Conservation (phyloP, 2,329 filamentous ascomycete species). For the Aspergillus novofumigatus region DNA sequence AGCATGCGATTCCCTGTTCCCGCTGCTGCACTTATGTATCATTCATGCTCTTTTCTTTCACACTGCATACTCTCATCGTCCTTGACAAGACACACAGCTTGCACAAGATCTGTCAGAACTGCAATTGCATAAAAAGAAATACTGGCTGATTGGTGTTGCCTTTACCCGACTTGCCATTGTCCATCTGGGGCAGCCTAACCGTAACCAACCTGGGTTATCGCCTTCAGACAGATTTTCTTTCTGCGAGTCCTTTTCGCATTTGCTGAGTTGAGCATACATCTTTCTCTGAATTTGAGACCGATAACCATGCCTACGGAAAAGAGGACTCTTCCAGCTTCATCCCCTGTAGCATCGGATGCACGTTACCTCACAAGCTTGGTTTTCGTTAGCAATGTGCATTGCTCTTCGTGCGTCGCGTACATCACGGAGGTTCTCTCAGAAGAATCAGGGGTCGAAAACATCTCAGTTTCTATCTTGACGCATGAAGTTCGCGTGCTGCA, state of each 20-base stretch:
- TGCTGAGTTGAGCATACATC: neutral
- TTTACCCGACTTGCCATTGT: neutral
- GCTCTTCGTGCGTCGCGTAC: slow-evolving; percentile 45
- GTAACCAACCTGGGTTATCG: neutral
- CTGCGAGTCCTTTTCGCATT: neutral
- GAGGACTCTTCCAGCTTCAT: neutral
- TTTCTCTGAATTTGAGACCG: no score
- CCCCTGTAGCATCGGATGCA: slow-evolving; percentile 10
- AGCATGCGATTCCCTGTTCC: neutral
- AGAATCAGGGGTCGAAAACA: slow-evolving; percentile 28
- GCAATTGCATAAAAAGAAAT: neutral
- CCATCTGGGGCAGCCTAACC: neutral
- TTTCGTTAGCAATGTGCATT: slow-evolving; percentile 47
- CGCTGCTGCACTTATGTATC: neutral
- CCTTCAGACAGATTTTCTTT: neutral
- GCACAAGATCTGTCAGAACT: neutral
- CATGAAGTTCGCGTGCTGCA: slow-evolving; percentile 43
- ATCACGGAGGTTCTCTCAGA: slow-evolving; percentile 41
- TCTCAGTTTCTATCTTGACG: slow-evolving; percentile 43
- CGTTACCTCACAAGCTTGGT: slow-evolving; percentile 28
- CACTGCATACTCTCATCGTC: neutral
- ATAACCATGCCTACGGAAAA: neutral
- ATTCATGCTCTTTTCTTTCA: neutral
- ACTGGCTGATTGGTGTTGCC: no score
- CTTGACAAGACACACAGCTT: neutral